Evolutionary conservation across 768 basidiomycete genomes (phyloP).

Genomic region (Agaricus subrufescens): DNA sequence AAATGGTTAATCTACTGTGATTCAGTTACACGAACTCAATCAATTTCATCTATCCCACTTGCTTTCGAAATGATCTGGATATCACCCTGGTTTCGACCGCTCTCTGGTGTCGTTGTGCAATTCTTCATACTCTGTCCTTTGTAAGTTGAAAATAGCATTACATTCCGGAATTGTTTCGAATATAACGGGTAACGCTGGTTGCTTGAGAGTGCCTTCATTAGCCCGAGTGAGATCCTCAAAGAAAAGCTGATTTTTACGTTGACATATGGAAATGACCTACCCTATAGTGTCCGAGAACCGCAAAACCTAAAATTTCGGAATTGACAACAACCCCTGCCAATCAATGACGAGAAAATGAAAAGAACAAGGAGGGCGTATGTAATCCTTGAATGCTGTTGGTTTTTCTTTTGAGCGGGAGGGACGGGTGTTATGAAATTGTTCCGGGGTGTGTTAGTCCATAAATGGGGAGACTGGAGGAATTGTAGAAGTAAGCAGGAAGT

Average conservation of each 20-base stretch:
- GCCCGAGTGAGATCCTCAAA: neutral
- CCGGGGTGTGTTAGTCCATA: neutral
- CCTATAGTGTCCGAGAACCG: slow-evolving; percentile 39
- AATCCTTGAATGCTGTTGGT: slow-evolving; percentile 39
- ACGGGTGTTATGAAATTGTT: slow-evolving; percentile 15
- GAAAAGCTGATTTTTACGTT: slow-evolving; percentile 28
- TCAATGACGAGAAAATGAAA: slow-evolving; percentile 33
- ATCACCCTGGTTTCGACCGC: no score
- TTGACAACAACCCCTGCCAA: slow-evolving; percentile 43
- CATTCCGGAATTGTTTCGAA: no score
- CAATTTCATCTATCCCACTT: no score
- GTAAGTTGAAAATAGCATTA: no score
- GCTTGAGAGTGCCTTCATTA: no score
- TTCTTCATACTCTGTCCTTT: no score
- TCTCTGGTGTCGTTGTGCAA: no score
- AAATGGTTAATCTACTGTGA: no score
- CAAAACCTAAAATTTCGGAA: slow-evolving; percentile 41
- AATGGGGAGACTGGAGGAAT: neutral
- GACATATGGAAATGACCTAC: slow-evolving; percentile 46
- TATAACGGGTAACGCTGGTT: no score
- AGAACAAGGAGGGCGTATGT: slow-evolving; percentile 44
- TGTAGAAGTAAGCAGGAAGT: slow-evolving; percentile 12
- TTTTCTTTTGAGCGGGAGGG: slow-evolving; percentile 17
- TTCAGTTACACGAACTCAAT: no score
- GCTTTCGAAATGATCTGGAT: no score